Evolutionary conservation across 495 filamentous ascomycete species (phyloP).

Genomic region (Aspergillus coremiiformis): DNA sequence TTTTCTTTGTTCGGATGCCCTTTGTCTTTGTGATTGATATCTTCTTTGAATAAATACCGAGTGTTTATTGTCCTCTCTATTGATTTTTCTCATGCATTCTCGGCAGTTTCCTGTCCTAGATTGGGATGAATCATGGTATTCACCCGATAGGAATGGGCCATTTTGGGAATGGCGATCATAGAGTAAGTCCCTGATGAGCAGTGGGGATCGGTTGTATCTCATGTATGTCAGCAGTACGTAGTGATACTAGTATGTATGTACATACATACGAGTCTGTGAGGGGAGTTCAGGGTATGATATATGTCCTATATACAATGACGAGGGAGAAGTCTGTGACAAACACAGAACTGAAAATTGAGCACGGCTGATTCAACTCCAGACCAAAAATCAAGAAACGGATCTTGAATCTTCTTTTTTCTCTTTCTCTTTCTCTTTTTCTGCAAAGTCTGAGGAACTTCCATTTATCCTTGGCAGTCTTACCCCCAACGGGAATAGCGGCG

Average conservation of each 20-base stretch:
- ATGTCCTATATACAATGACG: too few species aligned
- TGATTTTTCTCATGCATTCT: neutral
- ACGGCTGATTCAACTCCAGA: neutral
- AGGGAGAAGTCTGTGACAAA: neutral
- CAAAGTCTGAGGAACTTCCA: too few species aligned
- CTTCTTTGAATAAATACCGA: neutral
- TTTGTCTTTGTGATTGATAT: neutral
- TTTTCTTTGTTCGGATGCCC: neutral
- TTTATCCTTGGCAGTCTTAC: constrained; percentile 11
- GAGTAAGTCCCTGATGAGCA: neutral
- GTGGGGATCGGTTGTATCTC: neutral
- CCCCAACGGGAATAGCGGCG: constrained; percentile 26
- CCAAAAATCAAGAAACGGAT: neutral
- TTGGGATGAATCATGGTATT: neutral
- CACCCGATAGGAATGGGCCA: constrained; percentile 1
- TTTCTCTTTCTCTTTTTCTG: too few species aligned
- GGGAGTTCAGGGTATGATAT: too few species aligned
- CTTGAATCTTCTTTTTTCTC: too few species aligned
- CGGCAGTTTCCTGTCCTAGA: neutral
- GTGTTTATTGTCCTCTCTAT: neutral
- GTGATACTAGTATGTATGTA: too few species aligned
- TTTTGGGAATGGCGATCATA: constrained; percentile 9
- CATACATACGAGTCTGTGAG: too few species aligned
- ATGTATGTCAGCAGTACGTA: neutral
- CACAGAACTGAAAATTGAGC: neutral